phyloP scores from a whole-genome alignment of 2,329 filamentous ascomycete genomes.

The Colletotrichum falcatum region DNA sequence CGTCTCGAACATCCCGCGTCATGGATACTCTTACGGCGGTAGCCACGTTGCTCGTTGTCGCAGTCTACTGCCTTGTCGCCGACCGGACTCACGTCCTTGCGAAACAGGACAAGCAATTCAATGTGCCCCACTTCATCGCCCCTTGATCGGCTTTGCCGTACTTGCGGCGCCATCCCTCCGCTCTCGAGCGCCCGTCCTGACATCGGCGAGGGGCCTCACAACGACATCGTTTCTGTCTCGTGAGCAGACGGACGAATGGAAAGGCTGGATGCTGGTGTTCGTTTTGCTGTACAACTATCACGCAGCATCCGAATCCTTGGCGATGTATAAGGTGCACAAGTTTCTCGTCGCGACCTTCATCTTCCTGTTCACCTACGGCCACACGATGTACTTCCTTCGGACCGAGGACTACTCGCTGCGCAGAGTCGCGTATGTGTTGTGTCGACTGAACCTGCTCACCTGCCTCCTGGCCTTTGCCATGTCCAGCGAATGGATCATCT shows the following conservation, averaged over 20 bases:
- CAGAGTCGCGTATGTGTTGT: slow-evolving; percentile 59
- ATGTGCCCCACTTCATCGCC: slow-evolving; percentile 45
- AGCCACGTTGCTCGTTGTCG: slow-evolving; percentile 42
- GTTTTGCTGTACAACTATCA: slow-evolving; percentile 69
- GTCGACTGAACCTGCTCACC: slow-evolving; percentile 69
- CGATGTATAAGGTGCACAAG: slow-evolving; percentile 66
- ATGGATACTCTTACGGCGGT: slow-evolving; percentile 46
- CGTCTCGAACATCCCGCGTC: slow-evolving; percentile 43
- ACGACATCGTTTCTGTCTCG: slow-evolving; percentile 55
- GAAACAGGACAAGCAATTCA: slow-evolving; percentile 62
- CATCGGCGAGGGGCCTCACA: not conserved
- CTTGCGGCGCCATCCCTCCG: slow-evolving; percentile 40
- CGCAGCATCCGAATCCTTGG: slow-evolving; percentile 58
- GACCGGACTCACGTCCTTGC: slow-evolving; percentile 67
- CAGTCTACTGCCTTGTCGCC: slow-evolving; percentile 62
- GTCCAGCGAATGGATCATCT: slow-evolving; percentile 62
- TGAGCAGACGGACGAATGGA: slow-evolving; percentile 73
- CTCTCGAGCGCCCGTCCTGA: not conserved
- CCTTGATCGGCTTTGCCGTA: slow-evolving; percentile 44
- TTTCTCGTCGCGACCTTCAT: slow-evolving; percentile 69
- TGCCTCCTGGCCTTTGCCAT: slow-evolving; percentile 66
- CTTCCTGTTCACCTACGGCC: slow-evolving; percentile 72
- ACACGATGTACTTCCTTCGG: slow-evolving; percentile 68
- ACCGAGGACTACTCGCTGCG: slow-evolving; percentile 68
- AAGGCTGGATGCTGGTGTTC: slow-evolving; percentile 72